Evolutionary conservation across 177 flowering plant species (phyloP).

Genomic region (Vitis hybrid): DNA sequence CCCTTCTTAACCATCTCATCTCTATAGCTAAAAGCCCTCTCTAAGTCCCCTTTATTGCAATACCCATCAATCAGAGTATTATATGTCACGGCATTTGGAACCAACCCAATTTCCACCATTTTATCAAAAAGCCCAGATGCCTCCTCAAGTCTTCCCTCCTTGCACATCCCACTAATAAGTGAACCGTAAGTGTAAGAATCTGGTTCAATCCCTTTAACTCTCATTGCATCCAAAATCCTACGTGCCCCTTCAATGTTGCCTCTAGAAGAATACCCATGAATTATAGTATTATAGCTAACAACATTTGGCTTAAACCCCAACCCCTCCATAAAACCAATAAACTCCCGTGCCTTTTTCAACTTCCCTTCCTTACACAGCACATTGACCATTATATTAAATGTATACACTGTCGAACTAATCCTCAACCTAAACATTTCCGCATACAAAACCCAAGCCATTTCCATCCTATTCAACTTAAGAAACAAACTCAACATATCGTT

Average conservation of each 20-base stretch:
- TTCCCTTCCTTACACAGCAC: slow-evolving; percentile 84
- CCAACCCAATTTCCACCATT: slow-evolving; percentile 56
- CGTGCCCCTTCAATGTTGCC: slow-evolving; percentile 56
- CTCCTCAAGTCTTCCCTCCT: slow-evolving; percentile 56
- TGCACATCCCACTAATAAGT: slow-evolving; percentile 64
- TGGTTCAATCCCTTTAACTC: slow-evolving; percentile 47
- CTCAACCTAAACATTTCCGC: slow-evolving; percentile 81
- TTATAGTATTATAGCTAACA: slow-evolving; percentile 71
- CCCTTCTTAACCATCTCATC: slow-evolving; percentile 74
- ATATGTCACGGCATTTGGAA: slow-evolving; percentile 59
- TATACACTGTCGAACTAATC: slow-evolving; percentile 54
- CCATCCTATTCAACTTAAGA: slow-evolving; percentile 43
- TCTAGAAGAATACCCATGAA: slow-evolving; percentile 59
- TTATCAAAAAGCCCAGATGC: slow-evolving; percentile 47
- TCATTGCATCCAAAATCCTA: slow-evolving; percentile 50
- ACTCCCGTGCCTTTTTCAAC: slow-evolving; percentile 72
- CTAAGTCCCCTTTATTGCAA: slow-evolving; percentile 65
- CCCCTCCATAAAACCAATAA: slow-evolving; percentile 57
- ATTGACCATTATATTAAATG: slow-evolving; percentile 86
- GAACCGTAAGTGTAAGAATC: slow-evolving; percentile 66
- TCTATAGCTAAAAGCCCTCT: slow-evolving; percentile 49
- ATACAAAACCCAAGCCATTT: slow-evolving; percentile 70
- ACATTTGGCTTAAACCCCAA: slow-evolving; percentile 64
- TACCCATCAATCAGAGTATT: slow-evolving; percentile 73
- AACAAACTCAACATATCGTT: slow-evolving; percentile 62